These are phyloP conservation scores for Fusarium albidum DNA, from an alignment of 2,329 filamentous ascomycete genomes.

Conservation along the genomic window DNA sequence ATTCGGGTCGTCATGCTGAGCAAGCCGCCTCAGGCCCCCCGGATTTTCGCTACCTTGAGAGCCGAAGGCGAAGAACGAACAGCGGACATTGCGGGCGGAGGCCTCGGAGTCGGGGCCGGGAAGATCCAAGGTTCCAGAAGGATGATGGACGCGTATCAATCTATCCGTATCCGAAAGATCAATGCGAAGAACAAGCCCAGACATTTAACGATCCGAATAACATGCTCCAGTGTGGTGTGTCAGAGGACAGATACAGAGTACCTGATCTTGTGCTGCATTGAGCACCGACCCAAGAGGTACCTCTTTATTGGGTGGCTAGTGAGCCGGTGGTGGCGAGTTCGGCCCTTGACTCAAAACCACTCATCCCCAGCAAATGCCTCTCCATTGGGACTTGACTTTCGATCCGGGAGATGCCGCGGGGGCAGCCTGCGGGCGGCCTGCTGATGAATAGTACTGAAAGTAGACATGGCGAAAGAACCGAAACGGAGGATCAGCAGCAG, in stretches of 20 bases:
- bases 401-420: constrained; percentile 22
- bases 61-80: constrained; percentile 22
- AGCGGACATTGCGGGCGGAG: not conserved
- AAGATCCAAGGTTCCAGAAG: not conserved
- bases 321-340: constrained; percentile 37
- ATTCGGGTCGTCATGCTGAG: constrained; percentile 12
- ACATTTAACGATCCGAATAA: not conserved
- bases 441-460: not conserved
- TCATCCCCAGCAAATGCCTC: not conserved
- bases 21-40: constrained; percentile 20
- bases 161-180: constrained; percentile 2
- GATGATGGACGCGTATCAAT: not conserved
- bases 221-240: constrained; percentile 14
- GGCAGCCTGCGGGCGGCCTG: not conserved
- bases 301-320: constrained; percentile 34
- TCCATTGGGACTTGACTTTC: constrained; percentile 1
- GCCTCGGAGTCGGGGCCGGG: constrained; percentile 1
- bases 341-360: constrained; percentile 27
- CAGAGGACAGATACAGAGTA: too few relatives aligned
- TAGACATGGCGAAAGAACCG: constrained; percentile 11
- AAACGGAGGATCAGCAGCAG: constrained; percentile 10
- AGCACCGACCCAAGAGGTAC: constrained; percentile 14
- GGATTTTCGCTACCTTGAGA: constrained; percentile 14
- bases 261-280: not conserved
- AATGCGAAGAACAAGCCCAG: not conserved